Evolutionary conservation across 2,329 filamentous ascomycete species (phyloP).

Genomic region (Macrophomina pseudophaseolina): DNA sequence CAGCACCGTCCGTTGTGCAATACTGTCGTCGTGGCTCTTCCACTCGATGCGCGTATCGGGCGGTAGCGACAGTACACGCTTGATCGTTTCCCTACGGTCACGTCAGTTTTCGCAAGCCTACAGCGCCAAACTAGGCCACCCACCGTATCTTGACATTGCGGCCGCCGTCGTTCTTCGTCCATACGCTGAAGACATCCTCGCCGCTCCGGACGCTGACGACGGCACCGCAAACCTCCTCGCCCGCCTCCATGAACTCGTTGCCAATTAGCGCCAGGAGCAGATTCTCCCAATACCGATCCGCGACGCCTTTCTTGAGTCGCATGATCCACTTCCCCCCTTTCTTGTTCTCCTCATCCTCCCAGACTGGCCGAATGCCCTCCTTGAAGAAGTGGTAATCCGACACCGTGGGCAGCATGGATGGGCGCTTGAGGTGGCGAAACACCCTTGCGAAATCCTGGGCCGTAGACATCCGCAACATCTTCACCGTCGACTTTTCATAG

Average conservation of each 20-base stretch:
- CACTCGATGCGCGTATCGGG: conserved; percentile 89
- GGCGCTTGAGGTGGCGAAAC: conserved; percentile 86
- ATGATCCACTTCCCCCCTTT: conserved; percentile 97
- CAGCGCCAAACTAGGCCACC: conserved; percentile 38
- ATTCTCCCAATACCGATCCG: conserved; percentile 97
- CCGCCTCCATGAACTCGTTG: conserved; percentile 90
- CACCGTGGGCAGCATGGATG: conserved; percentile 84
- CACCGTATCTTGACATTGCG: conserved; percentile 96
- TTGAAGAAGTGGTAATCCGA: conserved; percentile 99
- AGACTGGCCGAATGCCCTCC: conserved; percentile 93
- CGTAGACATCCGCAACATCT: conserved; percentile 79
- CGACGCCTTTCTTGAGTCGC: conserved; percentile 94
- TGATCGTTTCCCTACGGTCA: conserved; percentile 84
- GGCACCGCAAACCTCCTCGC: conserved; percentile 92
- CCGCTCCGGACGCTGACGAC: conserved; percentile 94
- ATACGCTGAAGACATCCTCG: conserved; percentile 96
- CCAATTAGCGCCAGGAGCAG: conserved; percentile 87
- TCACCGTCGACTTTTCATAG: conserved; percentile 94
- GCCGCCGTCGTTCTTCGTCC: conserved; percentile 92
- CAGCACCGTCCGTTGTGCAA: conserved; percentile 86
- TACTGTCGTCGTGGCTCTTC: conserved; percentile 96
- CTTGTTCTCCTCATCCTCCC: conserved; percentile 98
- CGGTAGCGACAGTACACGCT: conserved; percentile 84
- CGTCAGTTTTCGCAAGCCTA: conserved; percentile 4
- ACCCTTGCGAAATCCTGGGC: conserved; percentile 91